These are phyloP conservation scores for Saccharomycopsis sp. DNA, from an alignment of 805 yeast species.

Conservation along the genomic window DNA sequence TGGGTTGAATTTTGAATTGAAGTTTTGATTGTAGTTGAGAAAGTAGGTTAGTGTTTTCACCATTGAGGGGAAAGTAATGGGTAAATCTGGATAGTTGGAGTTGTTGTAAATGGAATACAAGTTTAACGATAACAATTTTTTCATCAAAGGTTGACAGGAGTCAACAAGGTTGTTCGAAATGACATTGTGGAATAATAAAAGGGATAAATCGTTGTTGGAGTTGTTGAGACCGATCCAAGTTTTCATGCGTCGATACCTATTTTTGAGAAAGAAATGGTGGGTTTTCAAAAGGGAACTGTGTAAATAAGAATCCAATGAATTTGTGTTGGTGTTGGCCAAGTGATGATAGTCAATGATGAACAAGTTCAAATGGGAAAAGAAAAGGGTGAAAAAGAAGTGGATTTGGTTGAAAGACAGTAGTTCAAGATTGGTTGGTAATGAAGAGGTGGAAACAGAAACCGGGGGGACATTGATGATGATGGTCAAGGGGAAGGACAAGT, in stretches of 20 bases:
- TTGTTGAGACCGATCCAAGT: slow-evolving; percentile 35
- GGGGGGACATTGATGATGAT: too few relatives aligned
- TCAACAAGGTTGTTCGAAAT: slow-evolving; percentile 2
- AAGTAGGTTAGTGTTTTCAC: slow-evolving; percentile 21
- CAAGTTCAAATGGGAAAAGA: too few relatives aligned
- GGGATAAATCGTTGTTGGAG: slow-evolving; percentile 20
- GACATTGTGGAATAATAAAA: slow-evolving; percentile 30
- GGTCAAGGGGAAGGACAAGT: too few relatives aligned
- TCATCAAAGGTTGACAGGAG: too few relatives aligned
- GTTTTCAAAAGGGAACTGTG: too few relatives aligned
- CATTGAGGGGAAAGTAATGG: slow-evolving; percentile 10
- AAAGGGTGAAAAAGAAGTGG: too few relatives aligned
- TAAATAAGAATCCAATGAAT: too few relatives aligned
- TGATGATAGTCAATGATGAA: too few relatives aligned
- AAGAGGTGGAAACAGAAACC: too few relatives aligned
- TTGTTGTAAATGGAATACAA: background rate
- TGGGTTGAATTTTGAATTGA: background rate
- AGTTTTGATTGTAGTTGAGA: slow-evolving; percentile 20
- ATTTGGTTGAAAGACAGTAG: too few relatives aligned
- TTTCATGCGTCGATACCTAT: slow-evolving; percentile 31
- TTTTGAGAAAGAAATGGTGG: slow-evolving; percentile 20
- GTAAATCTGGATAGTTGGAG: slow-evolving; percentile 9
- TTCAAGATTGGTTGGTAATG: too few relatives aligned
- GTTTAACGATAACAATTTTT: slow-evolving; percentile 2
- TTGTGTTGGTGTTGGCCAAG: too few relatives aligned